Percentiles rank a stretch among this genome's conserved stretches.
Evolutionary conservation across 345 rosid species (phyloP).

Genomic region (Lenwebbia sp.): DNA sequence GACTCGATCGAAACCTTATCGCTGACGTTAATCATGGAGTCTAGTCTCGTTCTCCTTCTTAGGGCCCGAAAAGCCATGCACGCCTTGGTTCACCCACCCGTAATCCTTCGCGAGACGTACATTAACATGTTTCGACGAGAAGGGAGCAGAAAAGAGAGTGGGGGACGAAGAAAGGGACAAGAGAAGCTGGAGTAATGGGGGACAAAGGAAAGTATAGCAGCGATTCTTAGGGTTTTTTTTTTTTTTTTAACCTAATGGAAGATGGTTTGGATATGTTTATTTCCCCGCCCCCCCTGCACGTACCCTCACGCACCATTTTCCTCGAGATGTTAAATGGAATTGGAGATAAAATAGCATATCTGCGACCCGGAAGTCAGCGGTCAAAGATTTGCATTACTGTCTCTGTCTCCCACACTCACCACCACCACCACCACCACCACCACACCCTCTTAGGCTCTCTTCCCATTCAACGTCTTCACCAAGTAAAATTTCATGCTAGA

Average conservation of each 20-base stretch:
- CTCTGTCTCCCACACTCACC: slow-evolving; percentile 34
- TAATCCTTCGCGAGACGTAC: neutral
- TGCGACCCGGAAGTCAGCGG: slow-evolving; percentile 26
- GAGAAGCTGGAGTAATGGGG: slow-evolving; percentile 25
- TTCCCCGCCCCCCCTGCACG: neutral
- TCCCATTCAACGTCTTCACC: neutral
- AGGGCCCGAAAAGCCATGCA: neutral
- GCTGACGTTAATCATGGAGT: neutral
- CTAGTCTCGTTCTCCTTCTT: neutral
- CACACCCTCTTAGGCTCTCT: neutral
- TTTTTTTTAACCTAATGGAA: neutral
- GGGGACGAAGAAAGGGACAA: neutral
- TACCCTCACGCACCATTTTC: neutral
- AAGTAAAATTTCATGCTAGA: neutral
- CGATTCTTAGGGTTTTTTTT: slow-evolving; percentile 1
- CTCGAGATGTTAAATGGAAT: slow-evolving; percentile 38
- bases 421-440: neutral
- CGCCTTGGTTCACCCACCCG: neutral
- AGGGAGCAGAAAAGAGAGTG: neutral
- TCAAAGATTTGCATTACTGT: slow-evolving; percentile 64
- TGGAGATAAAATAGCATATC: neutral
- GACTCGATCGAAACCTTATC: neutral
- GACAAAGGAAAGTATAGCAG: slow-evolving; percentile 14
- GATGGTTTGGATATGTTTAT: neutral
- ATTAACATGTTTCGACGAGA: neutral